Evolutionary conservation across 352 stramenopile genomes (phyloP).

Genomic region (Elongisporangium prolatum): DNA sequence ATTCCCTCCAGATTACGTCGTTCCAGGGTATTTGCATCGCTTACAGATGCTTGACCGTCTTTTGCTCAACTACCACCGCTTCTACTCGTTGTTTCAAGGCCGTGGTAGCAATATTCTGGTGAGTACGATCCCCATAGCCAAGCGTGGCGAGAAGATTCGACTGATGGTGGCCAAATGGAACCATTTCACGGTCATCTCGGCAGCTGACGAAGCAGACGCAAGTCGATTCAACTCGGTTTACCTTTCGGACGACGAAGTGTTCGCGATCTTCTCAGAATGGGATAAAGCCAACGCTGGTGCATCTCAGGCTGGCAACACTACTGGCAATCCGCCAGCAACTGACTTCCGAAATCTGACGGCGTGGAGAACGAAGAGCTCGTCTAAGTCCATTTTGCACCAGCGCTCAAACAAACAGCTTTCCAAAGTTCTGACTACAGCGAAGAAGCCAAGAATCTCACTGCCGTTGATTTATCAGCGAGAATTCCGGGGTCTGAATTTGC

Average conservation of each 20-base stretch:
- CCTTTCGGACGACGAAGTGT: constrained; percentile 49
- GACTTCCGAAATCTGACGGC: constrained; percentile 4
- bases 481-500: constrained; percentile 37
- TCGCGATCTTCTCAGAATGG: constrained; percentile 9
- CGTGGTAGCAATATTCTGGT: constrained; percentile 41
- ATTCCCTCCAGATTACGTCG: constrained; percentile 31
- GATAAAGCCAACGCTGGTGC: constrained; percentile 1
- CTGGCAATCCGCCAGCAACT: constrained; percentile 1
- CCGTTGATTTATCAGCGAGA: constrained; percentile 28
- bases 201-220: constrained; percentile 18
- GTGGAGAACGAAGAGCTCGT: constrained; percentile 17
- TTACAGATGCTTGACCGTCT: constrained; percentile 52
- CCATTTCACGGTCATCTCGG: constrained; percentile 40
- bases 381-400: constrained; percentile 17
- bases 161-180: constrained; percentile 56
- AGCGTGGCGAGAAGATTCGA: constrained; percentile 44
- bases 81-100: constrained; percentile 63
- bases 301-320: not conserved
- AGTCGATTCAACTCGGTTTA: constrained; percentile 53
- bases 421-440: not conserved
- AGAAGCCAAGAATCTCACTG: constrained; percentile 7
- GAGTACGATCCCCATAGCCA: constrained; percentile 40
- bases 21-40: constrained; percentile 58
- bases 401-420: constrained; percentile 1
- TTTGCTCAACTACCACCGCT: constrained; percentile 68